These are phyloP conservation scores for Citrus inodora DNA, from an alignment of 345 rosid species.

Conservation along the genomic window DNA sequence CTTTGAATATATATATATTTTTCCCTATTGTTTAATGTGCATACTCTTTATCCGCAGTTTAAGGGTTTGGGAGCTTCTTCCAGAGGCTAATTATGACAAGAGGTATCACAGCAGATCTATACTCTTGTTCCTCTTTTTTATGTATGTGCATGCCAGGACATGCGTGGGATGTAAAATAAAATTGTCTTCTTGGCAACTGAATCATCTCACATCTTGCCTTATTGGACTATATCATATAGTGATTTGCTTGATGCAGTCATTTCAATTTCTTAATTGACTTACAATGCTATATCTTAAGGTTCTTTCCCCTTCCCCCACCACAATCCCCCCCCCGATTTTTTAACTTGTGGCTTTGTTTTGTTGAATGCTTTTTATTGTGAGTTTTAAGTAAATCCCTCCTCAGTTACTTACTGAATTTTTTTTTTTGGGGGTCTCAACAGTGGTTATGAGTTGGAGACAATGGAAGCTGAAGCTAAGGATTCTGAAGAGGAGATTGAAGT, in stretches of 20 bases:
- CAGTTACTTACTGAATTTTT: neutral
- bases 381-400: neutral
- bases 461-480: slow-evolving; percentile 90
- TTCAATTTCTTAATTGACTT: neutral
- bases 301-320: neutral
- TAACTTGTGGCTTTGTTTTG: neutral
- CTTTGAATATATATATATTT: neutral
- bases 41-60: slow-evolving; percentile 44
- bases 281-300: neutral
- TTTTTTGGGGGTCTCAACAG: slow-evolving; percentile 24
- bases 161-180: neutral
- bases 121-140: neutral
- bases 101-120: slow-evolving; percentile 38
- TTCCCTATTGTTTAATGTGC: slow-evolving; percentile 3
- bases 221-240: neutral
- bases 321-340: neutral
- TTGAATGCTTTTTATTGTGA: neutral
- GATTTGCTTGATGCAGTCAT: neutral
- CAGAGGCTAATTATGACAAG: slow-evolving; percentile 67
- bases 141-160: neutral
- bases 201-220: neutral
- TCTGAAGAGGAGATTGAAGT: slow-evolving; percentile 77
- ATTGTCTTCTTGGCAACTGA: neutral
- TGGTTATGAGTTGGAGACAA: slow-evolving; percentile 76
- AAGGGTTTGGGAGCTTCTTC: slow-evolving; percentile 81